phyloP scores from a whole-genome alignment of 176 grass and related monocot genomes.

The Carex cristatella region DNA sequence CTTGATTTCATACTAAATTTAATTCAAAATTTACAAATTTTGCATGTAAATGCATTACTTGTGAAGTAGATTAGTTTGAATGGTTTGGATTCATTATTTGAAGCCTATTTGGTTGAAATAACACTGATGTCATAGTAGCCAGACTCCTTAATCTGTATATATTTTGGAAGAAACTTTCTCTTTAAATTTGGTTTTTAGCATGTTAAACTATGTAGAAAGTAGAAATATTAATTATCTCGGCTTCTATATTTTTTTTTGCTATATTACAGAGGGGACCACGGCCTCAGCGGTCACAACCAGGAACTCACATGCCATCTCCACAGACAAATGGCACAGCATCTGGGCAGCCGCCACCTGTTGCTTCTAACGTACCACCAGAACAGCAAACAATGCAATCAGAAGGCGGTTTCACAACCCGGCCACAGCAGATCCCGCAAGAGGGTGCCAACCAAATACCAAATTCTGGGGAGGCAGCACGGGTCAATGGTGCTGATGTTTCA shows the following conservation, averaged over 20 bases:
- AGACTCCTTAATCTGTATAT: background rate
- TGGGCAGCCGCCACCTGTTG: slow-evolving; percentile 26
- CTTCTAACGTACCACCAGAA: slow-evolving; percentile 26
- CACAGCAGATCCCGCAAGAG: slow-evolving; percentile 22
- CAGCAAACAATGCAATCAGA: slow-evolving; percentile 1
- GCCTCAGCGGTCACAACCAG: background rate
- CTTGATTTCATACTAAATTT: no score
- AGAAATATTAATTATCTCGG: background rate
- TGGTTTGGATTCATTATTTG: no score
- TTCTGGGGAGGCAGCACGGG: slow-evolving; percentile 16
- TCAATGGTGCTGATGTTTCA: slow-evolving; percentile 2
- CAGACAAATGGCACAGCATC: slow-evolving; percentile 16
- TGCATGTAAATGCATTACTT: no score
- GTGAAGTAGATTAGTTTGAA: no score
- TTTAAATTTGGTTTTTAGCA: background rate
- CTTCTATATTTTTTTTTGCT: background rate
- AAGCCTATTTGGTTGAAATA: no score
- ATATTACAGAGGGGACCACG: slow-evolving; percentile 17
- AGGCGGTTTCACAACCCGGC: background rate
- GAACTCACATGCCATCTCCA: slow-evolving; percentile 1
- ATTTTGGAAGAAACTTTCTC: background rate
- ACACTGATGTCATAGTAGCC: no score
- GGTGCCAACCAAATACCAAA: background rate
- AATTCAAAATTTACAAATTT: no score
- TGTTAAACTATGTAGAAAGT: background rate